phyloP scores from a whole-genome alignment of 1,284 basidiomycete species.

The Rhodotorula sp. region DNA sequence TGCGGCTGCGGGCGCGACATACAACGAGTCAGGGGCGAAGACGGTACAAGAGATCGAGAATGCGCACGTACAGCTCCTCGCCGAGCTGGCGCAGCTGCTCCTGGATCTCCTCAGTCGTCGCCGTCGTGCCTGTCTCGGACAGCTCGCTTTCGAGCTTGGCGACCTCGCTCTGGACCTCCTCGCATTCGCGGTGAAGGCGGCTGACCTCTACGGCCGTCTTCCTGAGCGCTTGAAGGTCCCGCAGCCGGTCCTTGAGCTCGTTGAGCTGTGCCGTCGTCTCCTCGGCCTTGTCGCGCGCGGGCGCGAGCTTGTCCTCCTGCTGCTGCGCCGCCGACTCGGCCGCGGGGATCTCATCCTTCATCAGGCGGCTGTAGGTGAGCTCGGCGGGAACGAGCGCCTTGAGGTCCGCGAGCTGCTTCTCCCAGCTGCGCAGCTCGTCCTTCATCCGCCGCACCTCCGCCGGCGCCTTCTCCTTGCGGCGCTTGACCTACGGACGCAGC shows the following conservation, averaged over 20 bases:
- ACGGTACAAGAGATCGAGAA: slow-evolving; percentile 7
- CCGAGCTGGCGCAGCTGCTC: slow-evolving; percentile 66
- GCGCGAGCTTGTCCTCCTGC: slow-evolving; percentile 36
- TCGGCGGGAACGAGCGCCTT: slow-evolving; percentile 63
- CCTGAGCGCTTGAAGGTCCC: slow-evolving; percentile 67
- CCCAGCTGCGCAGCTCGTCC: slow-evolving; percentile 64
- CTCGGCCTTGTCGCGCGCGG: slow-evolving; percentile 30
- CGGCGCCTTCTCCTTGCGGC: slow-evolving; percentile 36
- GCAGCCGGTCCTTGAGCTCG: slow-evolving; percentile 60
- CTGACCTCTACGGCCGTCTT: slow-evolving; percentile 66
- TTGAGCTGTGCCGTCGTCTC: slow-evolving; percentile 51
- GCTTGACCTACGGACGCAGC: slow-evolving; percentile 15
- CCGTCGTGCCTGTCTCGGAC: slow-evolving; percentile 65
- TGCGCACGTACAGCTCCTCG: slow-evolving; percentile 64
- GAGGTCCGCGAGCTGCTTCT: slow-evolving; percentile 61
- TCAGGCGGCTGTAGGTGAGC: slow-evolving; percentile 56
- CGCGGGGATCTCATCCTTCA: slow-evolving; percentile 63
- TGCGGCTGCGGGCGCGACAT: slow-evolving; percentile 11
- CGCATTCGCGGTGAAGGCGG: slow-evolving; percentile 66
- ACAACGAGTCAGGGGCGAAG: not conserved
- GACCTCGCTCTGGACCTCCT: slow-evolving; percentile 67
- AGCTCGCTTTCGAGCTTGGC: slow-evolving; percentile 69
- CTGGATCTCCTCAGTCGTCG: slow-evolving; percentile 82
- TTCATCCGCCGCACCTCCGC: slow-evolving; percentile 51
- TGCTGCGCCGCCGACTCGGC: slow-evolving; percentile 44